Percentiles rank a stretch among this genome's conserved stretches.
Conservation (phyloP, 1,284 basidiomycete species). For the Kwoniella shivajii region DNA sequence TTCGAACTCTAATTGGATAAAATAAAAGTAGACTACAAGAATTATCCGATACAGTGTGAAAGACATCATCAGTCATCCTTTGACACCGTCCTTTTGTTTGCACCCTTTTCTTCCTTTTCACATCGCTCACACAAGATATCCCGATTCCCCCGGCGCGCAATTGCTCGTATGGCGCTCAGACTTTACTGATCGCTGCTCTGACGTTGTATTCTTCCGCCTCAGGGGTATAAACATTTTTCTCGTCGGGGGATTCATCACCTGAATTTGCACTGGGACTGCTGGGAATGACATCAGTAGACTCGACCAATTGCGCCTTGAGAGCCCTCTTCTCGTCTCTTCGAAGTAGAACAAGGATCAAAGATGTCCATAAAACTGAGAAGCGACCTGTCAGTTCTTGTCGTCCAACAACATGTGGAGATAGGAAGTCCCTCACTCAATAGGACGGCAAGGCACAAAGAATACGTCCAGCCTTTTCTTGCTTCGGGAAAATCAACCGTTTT, state of each 20-base stretch:
- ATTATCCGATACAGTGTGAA: too few species aligned
- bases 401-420: neutral
- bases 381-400: neutral
- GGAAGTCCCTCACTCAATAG: constrained; percentile 33
- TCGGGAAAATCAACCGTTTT: constrained; percentile 42
- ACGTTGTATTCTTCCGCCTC: neutral
- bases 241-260: neutral
- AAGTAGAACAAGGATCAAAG: constrained; percentile 24
- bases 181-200: neutral
- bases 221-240: constrained; percentile 2
- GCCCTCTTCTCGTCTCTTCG: constrained; percentile 20
- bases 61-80: too few species aligned
- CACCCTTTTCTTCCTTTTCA: too few species aligned
- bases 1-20: too few species aligned
- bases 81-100: too few species aligned
- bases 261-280: neutral
- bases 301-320: neutral
- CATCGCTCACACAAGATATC: too few species aligned
- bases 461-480: constrained; percentile 36
- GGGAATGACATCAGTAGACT: neutral
- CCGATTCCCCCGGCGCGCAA: too few species aligned
- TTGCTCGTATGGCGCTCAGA: too few species aligned
- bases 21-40: too few species aligned
- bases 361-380: constrained; percentile 24
- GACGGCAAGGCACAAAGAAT: constrained; percentile 23